Evolutionary conservation across 1,139 yeast genomes (phyloP).

Genomic region (Ogataea hybrid): DNA sequence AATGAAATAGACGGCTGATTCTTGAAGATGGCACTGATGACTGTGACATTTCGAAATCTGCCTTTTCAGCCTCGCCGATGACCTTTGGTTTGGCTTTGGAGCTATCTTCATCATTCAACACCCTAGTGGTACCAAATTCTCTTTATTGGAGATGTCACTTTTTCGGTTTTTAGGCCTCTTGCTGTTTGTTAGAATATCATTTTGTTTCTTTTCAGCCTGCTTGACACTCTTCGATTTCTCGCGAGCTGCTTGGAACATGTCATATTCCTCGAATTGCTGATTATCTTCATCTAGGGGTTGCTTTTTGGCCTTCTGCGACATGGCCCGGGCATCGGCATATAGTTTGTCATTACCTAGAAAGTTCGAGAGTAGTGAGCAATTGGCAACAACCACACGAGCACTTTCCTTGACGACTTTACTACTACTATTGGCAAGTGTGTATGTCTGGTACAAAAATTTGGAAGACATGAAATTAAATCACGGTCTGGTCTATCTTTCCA

Average conservation of each 20-base stretch:
- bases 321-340: slow-evolving; percentile 34
- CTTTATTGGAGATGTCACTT: slow-evolving; percentile 18
- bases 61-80: slow-evolving; percentile 39
- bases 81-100: slow-evolving; percentile 15
- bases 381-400: slow-evolving; percentile 27
- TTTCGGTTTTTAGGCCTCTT: slow-evolving; percentile 19
- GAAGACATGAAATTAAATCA: slow-evolving; percentile 11
- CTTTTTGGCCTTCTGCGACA: slow-evolving; percentile 30
- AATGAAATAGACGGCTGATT: slow-evolving; percentile 83
- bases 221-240: slow-evolving; percentile 26
- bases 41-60: slow-evolving; percentile 51
- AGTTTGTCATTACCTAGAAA: slow-evolving; percentile 33
- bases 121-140: slow-evolving; percentile 17
- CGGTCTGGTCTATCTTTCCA: neutral
- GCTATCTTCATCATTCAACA: slow-evolving; percentile 2
- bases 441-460: slow-evolving; percentile 19
- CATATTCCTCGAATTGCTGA: slow-evolving; percentile 18
- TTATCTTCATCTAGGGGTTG: slow-evolving; percentile 19
- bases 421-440: slow-evolving; percentile 20
- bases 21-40: slow-evolving; percentile 85
- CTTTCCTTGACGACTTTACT: slow-evolving; percentile 28
- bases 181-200: slow-evolving; percentile 12
- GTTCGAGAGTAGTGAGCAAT: slow-evolving; percentile 26
- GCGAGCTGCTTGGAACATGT: slow-evolving; percentile 32
- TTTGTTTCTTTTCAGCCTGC: slow-evolving; percentile 10